A percentile compares a stretch with the other conserved stretches of the same genome.
Evolutionary conservation across 352 stramenopile species (phyloP).

Genomic region (Globisporangium acanthophoron): DNA sequence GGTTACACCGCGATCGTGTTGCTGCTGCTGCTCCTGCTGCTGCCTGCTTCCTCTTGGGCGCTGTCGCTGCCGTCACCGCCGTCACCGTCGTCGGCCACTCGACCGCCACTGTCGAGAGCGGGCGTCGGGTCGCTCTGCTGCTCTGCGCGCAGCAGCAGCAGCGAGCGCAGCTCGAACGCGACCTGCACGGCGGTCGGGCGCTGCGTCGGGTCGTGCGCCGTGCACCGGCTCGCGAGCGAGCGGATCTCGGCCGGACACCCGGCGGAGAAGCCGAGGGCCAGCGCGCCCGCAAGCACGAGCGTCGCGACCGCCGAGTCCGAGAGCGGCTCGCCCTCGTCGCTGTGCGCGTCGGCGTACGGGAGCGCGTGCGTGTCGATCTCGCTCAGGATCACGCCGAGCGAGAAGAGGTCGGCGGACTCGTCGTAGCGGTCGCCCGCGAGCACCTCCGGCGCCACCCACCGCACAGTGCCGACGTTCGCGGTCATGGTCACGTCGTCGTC

Average conservation of each 20-base stretch:
- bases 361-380: constrained; percentile 30
- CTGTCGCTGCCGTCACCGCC: too few species aligned
- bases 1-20: too few species aligned
- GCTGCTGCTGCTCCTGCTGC: too few species aligned
- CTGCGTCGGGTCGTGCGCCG: constrained; percentile 15
- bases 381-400: constrained; percentile 35
- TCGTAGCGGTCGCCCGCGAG: constrained; percentile 42
- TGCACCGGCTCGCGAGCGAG: constrained; percentile 16
- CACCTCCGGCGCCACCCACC: constrained; percentile 51
- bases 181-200: constrained; percentile 18
- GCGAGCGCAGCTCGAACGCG: constrained; percentile 16
- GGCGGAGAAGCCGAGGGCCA: too few species aligned
- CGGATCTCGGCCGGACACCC: constrained; percentile 20
- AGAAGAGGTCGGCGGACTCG: constrained; percentile 42
- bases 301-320: constrained; percentile 8
- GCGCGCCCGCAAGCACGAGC: too few species aligned
- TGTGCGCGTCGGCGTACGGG: not conserved
- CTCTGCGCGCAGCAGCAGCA: not conserved
- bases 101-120: too few species aligned
- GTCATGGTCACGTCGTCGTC: constrained; percentile 15
- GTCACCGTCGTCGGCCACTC: too few species aligned
- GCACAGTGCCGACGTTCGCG: not conserved
- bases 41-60: too few species aligned
- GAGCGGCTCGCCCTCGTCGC: constrained; percentile 8
- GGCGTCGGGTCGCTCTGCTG: not conserved